Percentiles rank a stretch among this genome's conserved stretches.
Evolutionary conservation across 2,329 filamentous ascomycete genomes (phyloP).

Genomic region (Penicillium rolfsii): DNA sequence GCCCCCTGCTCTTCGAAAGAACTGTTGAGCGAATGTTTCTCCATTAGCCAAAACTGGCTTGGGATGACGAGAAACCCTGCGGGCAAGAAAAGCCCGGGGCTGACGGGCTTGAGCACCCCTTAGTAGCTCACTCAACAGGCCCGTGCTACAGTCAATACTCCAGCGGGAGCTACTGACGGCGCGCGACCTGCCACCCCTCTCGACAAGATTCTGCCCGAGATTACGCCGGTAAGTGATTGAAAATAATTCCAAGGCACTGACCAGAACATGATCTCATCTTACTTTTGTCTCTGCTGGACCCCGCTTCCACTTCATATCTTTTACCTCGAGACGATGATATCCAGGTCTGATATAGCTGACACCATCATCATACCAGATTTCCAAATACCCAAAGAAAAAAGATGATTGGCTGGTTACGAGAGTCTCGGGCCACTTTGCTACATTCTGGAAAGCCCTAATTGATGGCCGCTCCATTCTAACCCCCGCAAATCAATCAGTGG

Average conservation of each 20-base stretch:
- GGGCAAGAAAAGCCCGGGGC: conserved; percentile 27
- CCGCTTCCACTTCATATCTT: background rate
- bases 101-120: conserved; percentile 26
- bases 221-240: conserved; percentile 40
- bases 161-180: background rate
- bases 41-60: conserved; percentile 40
- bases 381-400: background rate
- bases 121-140: conserved; percentile 14
- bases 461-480: background rate
- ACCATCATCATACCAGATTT: background rate
- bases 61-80: conserved; percentile 34
- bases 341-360: background rate
- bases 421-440: background rate
- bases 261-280: background rate
- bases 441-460: background rate
- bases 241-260: conserved; percentile 1
- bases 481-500: background rate
- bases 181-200: conserved; percentile 19
- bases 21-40: conserved; percentile 28
- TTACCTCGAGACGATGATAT: background rate
- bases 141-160: background rate
- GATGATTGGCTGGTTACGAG: no score
- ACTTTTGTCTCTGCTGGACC: background rate
- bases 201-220: conserved; percentile 30
- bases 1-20: conserved; percentile 45